Percentiles rank a stretch among this genome's conserved stretches.
These are phyloP conservation scores for Excoecaria cochinchinensis DNA, from an alignment of 345 rosid genomes.

Conservation along the genomic window DNA sequence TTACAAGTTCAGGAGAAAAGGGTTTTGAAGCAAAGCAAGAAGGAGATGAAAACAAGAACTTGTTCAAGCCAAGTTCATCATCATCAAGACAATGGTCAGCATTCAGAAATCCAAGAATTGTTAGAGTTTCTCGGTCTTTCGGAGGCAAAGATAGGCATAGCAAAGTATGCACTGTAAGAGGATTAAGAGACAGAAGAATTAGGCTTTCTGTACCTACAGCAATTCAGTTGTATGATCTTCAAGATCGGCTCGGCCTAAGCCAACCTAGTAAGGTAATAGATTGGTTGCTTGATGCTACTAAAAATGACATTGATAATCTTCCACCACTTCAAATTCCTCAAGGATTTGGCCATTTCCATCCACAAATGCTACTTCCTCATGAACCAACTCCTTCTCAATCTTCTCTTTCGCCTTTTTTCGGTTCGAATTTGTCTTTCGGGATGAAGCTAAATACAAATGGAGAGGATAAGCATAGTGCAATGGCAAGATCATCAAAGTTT, in stretches of 20 bases:
- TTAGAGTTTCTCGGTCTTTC: slow-evolving; percentile 74
- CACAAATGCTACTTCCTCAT: slow-evolving; percentile 38
- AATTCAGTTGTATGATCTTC: slow-evolving; percentile 84
- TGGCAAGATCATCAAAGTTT: slow-evolving; percentile 31
- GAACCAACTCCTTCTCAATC: slow-evolving; percentile 17
- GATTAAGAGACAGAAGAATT: slow-evolving; percentile 81
- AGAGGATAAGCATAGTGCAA: slow-evolving; percentile 7
- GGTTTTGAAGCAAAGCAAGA: slow-evolving; percentile 56
- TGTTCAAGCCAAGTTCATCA: not conserved
- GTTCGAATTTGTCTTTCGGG: slow-evolving; percentile 22
- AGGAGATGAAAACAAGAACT: slow-evolving; percentile 27
- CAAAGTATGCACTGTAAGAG: slow-evolving; percentile 90
- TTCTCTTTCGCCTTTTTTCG: slow-evolving; percentile 36
- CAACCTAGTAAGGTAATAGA: slow-evolving; percentile 96
- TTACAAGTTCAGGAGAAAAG: slow-evolving; percentile 47
- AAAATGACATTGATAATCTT: slow-evolving; percentile 75
- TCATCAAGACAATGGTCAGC: slow-evolving; percentile 82
- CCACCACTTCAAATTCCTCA: slow-evolving; percentile 84
- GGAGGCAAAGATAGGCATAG: slow-evolving; percentile 99
- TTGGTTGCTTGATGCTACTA: slow-evolving; percentile 81
- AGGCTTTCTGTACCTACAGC: slow-evolving; percentile 95
- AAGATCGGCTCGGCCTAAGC: slow-evolving; percentile 74
- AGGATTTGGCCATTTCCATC: slow-evolving; percentile 70
- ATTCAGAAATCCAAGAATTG: slow-evolving; percentile 88
- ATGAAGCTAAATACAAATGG: not conserved